Percentiles rank a stretch among this genome's conserved stretches.
Evolutionary conservation across 768 basidiomycete genomes (phyloP).

Genomic region (Agaricus subrufescens): DNA sequence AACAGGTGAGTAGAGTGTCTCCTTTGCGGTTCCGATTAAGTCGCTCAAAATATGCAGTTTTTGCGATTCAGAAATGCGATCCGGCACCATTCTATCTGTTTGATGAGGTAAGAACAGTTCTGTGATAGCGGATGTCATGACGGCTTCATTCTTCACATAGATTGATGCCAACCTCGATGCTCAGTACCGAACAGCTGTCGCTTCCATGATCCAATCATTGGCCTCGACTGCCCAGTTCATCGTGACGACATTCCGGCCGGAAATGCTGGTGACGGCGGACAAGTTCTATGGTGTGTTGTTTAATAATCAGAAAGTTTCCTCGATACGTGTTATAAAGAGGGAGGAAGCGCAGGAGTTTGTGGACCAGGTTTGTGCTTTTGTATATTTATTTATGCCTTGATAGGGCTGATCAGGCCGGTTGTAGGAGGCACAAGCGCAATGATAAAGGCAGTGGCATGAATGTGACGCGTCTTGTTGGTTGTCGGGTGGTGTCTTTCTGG

Average conservation of each 20-base stretch:
- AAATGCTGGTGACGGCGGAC: slow-evolving; percentile 94
- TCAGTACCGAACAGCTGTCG: slow-evolving; percentile 95
- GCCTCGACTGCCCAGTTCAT: slow-evolving; percentile 91
- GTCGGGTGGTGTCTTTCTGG: neutral
- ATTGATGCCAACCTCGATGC: slow-evolving; percentile 98
- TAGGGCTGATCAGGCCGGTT: neutral
- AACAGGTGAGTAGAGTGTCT: slow-evolving; percentile 48
- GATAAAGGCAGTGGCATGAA: neutral
- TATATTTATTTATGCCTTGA: neutral
- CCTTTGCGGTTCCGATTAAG: neutral
- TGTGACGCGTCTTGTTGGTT: too few relatives aligned
- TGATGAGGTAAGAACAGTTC: slow-evolving; percentile 61
- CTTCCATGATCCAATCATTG: slow-evolving; percentile 93
- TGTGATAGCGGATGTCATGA: neutral
- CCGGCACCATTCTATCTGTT: slow-evolving; percentile 99
- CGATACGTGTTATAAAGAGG: slow-evolving; percentile 79
- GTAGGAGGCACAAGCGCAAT: slow-evolving; percentile 29
- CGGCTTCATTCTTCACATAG: slow-evolving; percentile 24
- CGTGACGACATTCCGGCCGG: slow-evolving; percentile 96
- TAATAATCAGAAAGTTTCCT: slow-evolving; percentile 92
- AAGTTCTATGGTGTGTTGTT: slow-evolving; percentile 97
- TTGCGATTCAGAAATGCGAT: slow-evolving; percentile 98
- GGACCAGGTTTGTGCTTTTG: slow-evolving; percentile 56
- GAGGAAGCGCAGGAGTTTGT: slow-evolving; percentile 95
- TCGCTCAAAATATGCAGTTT: slow-evolving; percentile 50